These are phyloP conservation scores for Theileria parva DNA, from an alignment of 169 alveolate genomes.

Conservation along the genomic window DNA sequence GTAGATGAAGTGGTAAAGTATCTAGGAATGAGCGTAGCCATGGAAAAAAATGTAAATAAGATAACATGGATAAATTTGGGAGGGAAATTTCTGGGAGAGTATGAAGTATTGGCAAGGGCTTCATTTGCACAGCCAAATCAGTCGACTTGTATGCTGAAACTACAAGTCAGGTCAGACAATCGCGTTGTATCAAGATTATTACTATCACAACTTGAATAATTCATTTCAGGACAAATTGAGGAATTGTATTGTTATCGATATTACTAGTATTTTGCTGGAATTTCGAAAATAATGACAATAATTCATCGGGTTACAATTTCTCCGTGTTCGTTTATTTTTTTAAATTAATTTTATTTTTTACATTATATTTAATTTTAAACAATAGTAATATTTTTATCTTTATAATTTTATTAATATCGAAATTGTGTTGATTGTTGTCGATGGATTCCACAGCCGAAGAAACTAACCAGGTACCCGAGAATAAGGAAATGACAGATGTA, in stretches of 20 bases:
- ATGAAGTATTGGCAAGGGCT: conserved; percentile 50
- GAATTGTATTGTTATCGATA: neutral
- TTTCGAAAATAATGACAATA: neutral
- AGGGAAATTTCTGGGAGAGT: conserved; percentile 41
- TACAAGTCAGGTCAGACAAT: conserved; percentile 38
- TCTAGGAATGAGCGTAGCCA: conserved; percentile 24
- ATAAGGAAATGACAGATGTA: conserved; percentile 40
- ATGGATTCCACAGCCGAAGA: conserved; percentile 16
- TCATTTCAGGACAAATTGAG: neutral
- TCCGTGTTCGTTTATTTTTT: neutral
- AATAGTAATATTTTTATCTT: neutral
- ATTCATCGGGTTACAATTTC: neutral
- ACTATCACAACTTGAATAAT: conserved; percentile 45
- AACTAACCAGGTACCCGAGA: conserved; percentile 4
- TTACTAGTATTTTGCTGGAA: neutral
- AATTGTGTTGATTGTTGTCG: neutral
- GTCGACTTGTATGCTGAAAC: conserved; percentile 47
- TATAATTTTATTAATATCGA: neutral
- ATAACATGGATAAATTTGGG: conserved; percentile 31
- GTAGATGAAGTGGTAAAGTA: conserved; percentile 28
- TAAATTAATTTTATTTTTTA: neutral
- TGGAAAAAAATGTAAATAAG: conserved; percentile 19
- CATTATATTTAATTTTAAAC: neutral
- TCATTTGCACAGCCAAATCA: conserved; percentile 60
- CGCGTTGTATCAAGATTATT: conserved; percentile 19